phyloP scores from a whole-genome alignment of 1,284 basidiomycete genomes.

The Marasmius tenuissimus region DNA sequence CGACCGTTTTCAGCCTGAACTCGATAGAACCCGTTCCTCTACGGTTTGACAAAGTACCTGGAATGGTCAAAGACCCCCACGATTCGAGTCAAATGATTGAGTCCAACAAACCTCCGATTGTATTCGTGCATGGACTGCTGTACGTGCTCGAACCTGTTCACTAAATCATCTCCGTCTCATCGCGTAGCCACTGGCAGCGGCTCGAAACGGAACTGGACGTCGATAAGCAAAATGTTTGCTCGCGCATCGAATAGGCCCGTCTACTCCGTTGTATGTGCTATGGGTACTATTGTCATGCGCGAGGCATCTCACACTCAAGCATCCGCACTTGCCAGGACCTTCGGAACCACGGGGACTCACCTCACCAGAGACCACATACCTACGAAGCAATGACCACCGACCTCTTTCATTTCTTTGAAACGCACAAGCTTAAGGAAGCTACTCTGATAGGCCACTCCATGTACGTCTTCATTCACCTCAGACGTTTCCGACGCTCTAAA shows the following conservation, averaged over 20 bases:
- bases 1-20: neutral
- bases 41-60: neutral
- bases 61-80: neutral
- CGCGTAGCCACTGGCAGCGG: constrained; percentile 44
- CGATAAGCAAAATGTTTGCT: constrained; percentile 66
- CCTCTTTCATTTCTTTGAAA: constrained; percentile 58
- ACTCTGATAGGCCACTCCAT: constrained; percentile 85
- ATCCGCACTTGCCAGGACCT: constrained; percentile 55
- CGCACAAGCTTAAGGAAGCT: constrained; percentile 55
- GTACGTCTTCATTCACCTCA: constrained; percentile 38
- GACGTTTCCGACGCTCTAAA: neutral
- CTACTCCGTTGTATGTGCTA: constrained; percentile 62
- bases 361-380: constrained; percentile 68
- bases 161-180: neutral
- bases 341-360: constrained; percentile 81
- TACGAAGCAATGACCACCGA: constrained; percentile 76
- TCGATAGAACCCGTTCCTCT: neutral
- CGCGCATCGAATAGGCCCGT: constrained; percentile 60
- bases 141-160: neutral
- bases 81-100: neutral
- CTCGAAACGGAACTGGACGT: constrained; percentile 80
- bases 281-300: neutral
- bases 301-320: neutral
- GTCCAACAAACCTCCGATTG: neutral
- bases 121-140: neutral